Evolutionary conservation across 1,139 yeast species (phyloP), one percentile per base, ranked within the genome.

Genomic region (Pichia sp.): DNA sequence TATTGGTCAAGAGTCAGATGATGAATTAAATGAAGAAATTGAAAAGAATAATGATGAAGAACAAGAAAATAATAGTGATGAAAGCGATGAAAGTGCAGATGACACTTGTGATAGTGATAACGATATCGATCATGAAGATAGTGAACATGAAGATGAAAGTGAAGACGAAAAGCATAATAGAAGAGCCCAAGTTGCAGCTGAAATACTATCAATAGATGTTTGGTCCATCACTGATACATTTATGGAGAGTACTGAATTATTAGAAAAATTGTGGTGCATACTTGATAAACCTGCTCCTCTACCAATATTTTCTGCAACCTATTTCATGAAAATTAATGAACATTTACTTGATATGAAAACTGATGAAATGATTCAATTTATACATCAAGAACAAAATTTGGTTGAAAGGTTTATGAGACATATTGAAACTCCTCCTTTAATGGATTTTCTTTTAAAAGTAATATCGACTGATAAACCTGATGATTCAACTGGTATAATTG

Each of bases 201-300:
- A 94, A 63, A 84, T 92, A 41, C 72, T 92, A 40, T 81, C 92
- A 49, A 89, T 95, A 4, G 97, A 92, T 62, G 94, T 89, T 7
- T 92, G 97, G 97, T 86, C 95, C 4, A 74, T 94, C 37, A 86
- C 96, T 4, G 96, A 92, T 58, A 83, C 96, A 0, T 83, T 92
- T 45, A 84, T 92, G 84, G 94, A 86, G 59, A 79, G 82, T 51
- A 73, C 79, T 3, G 74, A 72, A 26, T 73, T 86, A 45, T 67
- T 94, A 55, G 78, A 79, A 53, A 79, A 76, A 60, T 70, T 92
- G 48, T 92, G 98, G 98, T 68, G 79, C 30, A 73, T 90, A 28
- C 73, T 92, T 54, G 95, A 87, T 57, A 71, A 69, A 47, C 71
- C 72, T 2, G 72, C 75, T 6, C 83, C 92, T 1, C 69, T 90